Evolutionary conservation across 345 rosid genomes (phyloP).

Genomic region (Acer saccharum): DNA sequence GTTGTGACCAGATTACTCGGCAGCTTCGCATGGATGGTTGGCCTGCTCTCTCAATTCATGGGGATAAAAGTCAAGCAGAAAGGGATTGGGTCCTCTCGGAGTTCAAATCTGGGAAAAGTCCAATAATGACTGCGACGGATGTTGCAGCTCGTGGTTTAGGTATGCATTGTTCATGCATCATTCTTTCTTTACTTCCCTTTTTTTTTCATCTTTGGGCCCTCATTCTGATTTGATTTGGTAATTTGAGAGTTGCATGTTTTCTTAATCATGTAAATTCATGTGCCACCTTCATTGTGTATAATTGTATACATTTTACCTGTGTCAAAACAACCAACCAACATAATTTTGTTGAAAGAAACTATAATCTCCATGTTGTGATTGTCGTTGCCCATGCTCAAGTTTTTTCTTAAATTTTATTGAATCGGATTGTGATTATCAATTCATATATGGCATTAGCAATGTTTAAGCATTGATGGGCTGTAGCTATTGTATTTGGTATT

Average conservation of each 20-base stretch:
- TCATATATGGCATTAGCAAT: neutral
- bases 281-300: neutral
- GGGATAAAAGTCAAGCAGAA: constrained; percentile 99
- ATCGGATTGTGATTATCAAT: neutral
- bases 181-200: neutral
- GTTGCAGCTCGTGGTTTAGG: constrained; percentile 99
- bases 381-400: neutral
- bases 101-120: constrained; percentile 96
- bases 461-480: too few relatives aligned
- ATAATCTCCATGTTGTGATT: neutral
- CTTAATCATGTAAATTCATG: neutral
- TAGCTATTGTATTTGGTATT: too few relatives aligned
- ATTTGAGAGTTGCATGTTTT: neutral
- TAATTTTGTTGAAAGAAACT: neutral
- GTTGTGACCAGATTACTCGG: constrained; percentile 96
- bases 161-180: constrained; percentile 23
- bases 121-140: constrained; percentile 99
- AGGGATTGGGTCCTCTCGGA: constrained; percentile 99
- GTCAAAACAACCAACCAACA: neutral
- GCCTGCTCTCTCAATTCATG: constrained; percentile 99
- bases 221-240: neutral
- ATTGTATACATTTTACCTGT: neutral
- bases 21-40: constrained; percentile 99
- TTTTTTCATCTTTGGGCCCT: constrained; percentile 7
- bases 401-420: neutral